Conservation (phyloP, 148 eudicot genomes). For the Mesembryanthemum crystallinum region DNA sequence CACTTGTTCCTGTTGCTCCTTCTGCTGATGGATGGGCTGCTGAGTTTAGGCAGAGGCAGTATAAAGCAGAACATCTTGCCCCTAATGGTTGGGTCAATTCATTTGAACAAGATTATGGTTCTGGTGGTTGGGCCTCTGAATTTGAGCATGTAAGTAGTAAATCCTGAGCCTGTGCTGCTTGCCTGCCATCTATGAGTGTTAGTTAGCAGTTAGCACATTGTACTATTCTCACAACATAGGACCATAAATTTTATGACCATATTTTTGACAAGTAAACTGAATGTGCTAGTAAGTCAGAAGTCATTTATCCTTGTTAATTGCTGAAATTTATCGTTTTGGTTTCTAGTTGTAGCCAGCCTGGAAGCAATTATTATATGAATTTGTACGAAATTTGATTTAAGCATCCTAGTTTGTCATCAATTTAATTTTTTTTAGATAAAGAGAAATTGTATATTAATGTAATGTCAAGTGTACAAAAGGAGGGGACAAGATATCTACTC, state of each 20-base stretch:
- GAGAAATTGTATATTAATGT: too few species aligned
- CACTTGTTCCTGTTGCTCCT: constrained; percentile 54
- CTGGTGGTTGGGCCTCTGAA: constrained; percentile 94
- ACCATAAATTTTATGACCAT: neutral
- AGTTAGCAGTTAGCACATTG: neutral
- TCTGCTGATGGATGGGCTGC: constrained; percentile 76
- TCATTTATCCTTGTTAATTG: constrained; percentile 1
- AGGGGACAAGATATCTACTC: too few species aligned
- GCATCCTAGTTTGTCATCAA: neutral
- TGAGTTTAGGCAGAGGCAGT: constrained; percentile 57
- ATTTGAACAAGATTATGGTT: constrained; percentile 82
- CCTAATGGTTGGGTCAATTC: constrained; percentile 79
- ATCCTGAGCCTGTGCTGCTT: constrained; percentile 7
- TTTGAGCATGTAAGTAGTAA: constrained; percentile 72
- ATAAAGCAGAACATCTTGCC: constrained; percentile 40
- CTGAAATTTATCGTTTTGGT: neutral
- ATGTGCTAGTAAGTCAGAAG: neutral
- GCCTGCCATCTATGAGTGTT: neutral
- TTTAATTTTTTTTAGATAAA: too few species aligned
- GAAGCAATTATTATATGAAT: neutral
- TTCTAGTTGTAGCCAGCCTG: neutral
- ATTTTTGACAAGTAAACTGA: neutral
- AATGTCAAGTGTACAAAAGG: too few species aligned
- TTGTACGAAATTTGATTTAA: neutral
- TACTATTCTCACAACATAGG: neutral